Evolutionary conservation across 108 stramenopile genomes (phyloP).

Genomic region (Skeletonema grethae): DNA sequence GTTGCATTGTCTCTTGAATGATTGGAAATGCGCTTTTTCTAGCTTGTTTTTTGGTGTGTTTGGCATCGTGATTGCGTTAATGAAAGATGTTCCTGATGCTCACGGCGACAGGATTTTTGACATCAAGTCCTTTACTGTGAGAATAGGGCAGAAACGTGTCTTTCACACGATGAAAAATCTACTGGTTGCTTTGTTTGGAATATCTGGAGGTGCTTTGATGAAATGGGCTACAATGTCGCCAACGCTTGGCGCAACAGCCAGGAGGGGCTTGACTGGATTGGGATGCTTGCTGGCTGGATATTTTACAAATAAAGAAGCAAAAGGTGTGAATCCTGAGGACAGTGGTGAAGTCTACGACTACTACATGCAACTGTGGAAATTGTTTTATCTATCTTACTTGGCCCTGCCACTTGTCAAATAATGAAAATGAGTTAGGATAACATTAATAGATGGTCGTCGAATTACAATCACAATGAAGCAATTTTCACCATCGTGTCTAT

Average conservation of each 20-base stretch:
- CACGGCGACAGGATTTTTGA: constrained; percentile 74
- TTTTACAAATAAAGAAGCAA: constrained; percentile 67
- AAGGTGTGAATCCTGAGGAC: constrained; percentile 69
- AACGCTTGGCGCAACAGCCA: constrained; percentile 26
- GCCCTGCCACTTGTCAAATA: constrained; percentile 77
- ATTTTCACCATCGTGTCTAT: background rate
- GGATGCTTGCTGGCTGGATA: constrained; percentile 60
- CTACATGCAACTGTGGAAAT: constrained; percentile 92
- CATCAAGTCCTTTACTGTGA: constrained; percentile 79
- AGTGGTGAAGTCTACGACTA: constrained; percentile 73
- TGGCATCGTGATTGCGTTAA: constrained; percentile 85
- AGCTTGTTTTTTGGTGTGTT: constrained; percentile 86
- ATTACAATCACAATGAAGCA: background rate
- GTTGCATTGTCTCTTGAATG: constrained; percentile 53
- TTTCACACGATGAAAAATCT: constrained; percentile 58
- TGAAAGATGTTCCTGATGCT: constrained; percentile 92
- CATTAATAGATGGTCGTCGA: background rate
- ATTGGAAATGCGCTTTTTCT: constrained; percentile 63
- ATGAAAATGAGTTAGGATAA: background rate
- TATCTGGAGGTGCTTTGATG: constrained; percentile 44
- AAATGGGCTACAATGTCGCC: constrained; percentile 39
- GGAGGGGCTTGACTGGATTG: constrained; percentile 63
- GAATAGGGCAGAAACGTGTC: constrained; percentile 69
- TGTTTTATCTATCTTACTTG: constrained; percentile 85
- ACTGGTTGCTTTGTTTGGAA: constrained; percentile 45